Evolutionary conservation across 768 basidiomycete species (phyloP), one percentile per base, ranked within the genome.

Genomic region (Phylloporus scabripes): DNA sequence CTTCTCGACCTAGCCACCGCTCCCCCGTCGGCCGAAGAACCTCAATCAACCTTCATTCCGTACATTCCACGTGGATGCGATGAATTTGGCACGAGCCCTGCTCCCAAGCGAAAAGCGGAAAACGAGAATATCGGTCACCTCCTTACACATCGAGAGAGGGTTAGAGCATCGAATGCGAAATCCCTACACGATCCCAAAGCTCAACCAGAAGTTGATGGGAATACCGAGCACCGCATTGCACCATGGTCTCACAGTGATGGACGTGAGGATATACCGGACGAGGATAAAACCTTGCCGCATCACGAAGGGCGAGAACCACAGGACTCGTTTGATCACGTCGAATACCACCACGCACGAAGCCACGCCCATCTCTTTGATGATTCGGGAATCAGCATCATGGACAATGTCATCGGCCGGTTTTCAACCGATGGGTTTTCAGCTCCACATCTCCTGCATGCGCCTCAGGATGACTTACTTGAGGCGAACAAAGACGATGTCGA

Each of bases 111-210:
- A 42, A 10, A 17, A 12, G 53, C 49, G 29, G 53, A 52, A 37
- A 52, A 32, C 17, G 42, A 33, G 15, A 51, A 46, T 7, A 5
- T 60, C 7, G 63, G 57, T 8, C 60, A 62, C 17, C 32, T 67
- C 14, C 56, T 67, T 45, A 67, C 63, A 12, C 57, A 45, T 1
- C 53, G 54, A 42, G 66, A 67, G 45, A 63, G 61, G 21, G 39
- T 34, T 17, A 59, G 41, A 42, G 51, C 39, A 14, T 56, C 55
- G 3, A 49, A 53, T 29, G 10, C 42, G n/a, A 31, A 31, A 14
- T 24, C 28, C 10, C 7, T 20, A 6, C 24, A 12, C 1, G 54
- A 40, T 14, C 28, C 45, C 20, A 52, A 48, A 23, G 18, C 32
- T 36, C 45, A 48, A 1, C 38, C 11, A 18, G 50, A 26, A 32